Conservation (phyloP, 2,329 filamentous ascomycete genomes). For the Fusarium protoensiforme region DNA sequence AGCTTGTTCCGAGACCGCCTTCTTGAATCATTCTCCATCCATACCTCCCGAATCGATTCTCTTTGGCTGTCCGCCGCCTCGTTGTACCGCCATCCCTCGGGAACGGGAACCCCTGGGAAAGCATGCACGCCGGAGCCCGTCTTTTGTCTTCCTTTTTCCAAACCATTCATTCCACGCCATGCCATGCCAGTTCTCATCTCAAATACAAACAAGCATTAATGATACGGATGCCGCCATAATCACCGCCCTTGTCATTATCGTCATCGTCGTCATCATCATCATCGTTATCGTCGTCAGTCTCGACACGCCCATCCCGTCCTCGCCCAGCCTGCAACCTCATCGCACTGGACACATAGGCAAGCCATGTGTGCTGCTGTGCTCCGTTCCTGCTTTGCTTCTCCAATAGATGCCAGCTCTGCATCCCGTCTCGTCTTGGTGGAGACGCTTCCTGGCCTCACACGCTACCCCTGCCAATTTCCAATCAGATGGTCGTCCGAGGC, state of each 20-base stretch:
- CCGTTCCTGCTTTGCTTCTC: background rate
- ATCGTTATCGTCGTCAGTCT: constrained; percentile 9
- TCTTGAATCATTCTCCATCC: constrained; percentile 1
- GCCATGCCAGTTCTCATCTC: background rate
- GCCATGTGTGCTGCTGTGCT: background rate
- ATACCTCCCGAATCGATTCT: constrained; percentile 11
- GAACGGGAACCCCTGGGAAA: background rate
- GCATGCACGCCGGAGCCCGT: background rate
- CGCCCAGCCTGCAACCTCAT: constrained; percentile 14
- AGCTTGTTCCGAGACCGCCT: constrained; percentile 5
- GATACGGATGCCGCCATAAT: constrained; percentile 1
- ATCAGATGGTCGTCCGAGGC: constrained; percentile 44
- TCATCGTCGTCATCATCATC: constrained; percentile 22
- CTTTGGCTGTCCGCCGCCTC: constrained; percentile 19
- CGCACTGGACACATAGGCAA: background rate
- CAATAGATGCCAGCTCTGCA: background rate
- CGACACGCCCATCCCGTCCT: background rate
- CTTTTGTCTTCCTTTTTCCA: background rate
- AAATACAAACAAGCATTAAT: constrained; percentile 1
- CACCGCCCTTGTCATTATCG: constrained; percentile 22
- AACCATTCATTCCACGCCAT: background rate
- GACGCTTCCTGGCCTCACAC: background rate
- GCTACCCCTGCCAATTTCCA: background rate
- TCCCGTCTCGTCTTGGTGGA: background rate
- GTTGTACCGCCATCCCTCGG: background rate